Conservation (phyloP, 371 early-diverging fungal genomes). For the Syncephalastrum contaminatum region DNA sequence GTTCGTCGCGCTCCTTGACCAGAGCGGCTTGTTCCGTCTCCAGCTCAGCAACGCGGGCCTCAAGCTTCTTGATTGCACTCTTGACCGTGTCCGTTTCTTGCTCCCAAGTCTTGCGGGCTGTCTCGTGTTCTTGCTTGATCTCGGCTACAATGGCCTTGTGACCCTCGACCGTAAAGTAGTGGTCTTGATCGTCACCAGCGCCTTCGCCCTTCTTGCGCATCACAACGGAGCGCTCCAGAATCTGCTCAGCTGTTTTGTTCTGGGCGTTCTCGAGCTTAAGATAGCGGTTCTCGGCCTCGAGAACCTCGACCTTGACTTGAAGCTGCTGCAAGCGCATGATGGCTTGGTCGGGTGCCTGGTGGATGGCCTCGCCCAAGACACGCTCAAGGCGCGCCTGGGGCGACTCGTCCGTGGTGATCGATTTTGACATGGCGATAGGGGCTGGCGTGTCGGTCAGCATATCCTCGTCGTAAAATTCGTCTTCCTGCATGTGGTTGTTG, state of each 20-base stretch:
- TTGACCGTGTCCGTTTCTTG: constrained; percentile 13
- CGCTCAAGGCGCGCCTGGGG: constrained; percentile 36
- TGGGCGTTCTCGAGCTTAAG: constrained; percentile 50
- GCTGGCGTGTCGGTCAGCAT: constrained; percentile 39
- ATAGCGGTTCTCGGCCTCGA: constrained; percentile 54
- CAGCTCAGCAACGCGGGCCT: constrained; percentile 40
- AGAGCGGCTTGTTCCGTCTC: constrained; percentile 60
- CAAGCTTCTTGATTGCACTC: constrained; percentile 30
- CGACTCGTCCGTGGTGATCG: constrained; percentile 32
- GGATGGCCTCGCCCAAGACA: constrained; percentile 36
- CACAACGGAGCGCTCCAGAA: constrained; percentile 35
- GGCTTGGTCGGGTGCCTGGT: constrained; percentile 41
- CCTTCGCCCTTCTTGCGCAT: constrained; percentile 25
- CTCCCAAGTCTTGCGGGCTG: constrained; percentile 22
- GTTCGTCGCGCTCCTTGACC: constrained; percentile 58
- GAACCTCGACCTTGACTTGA: constrained; percentile 48
- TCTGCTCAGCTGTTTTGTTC: constrained; percentile 35
- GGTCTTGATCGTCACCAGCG: constrained; percentile 9
- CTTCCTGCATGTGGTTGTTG: constrained; percentile 20
- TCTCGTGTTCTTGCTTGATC: constrained; percentile 29
- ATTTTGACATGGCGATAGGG: constrained; percentile 28
- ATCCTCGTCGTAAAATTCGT: constrained; percentile 33
- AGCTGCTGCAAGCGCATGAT: constrained; percentile 50
- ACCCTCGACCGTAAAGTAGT: constrained; percentile 29
- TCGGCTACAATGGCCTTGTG: constrained; percentile 44